Evolutionary conservation across 768 basidiomycete species (phyloP).

Genomic region (Boletus pseudo-olivaceus): DNA sequence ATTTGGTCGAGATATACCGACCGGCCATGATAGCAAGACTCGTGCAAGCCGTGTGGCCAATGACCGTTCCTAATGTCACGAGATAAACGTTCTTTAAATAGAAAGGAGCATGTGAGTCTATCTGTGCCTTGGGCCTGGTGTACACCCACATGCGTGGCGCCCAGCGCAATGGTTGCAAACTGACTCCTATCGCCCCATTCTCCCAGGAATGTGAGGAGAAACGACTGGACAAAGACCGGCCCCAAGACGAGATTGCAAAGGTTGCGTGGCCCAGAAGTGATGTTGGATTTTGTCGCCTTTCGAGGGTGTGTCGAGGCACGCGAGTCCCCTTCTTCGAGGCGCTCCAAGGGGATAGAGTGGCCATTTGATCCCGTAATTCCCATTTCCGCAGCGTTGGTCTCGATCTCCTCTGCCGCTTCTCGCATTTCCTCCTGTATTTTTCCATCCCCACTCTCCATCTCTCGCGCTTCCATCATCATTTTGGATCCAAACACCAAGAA

Average conservation of each 20-base stretch:
- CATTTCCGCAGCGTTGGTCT: conserved; percentile 63
- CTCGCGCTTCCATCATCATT: conserved; percentile 82
- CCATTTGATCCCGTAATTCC: conserved; percentile 32
- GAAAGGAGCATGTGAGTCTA: conserved; percentile 2
- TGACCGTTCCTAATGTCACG: conserved; percentile 83
- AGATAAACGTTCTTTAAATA: conserved; percentile 79
- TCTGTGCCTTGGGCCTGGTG: background rate
- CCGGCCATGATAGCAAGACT: conserved; percentile 91
- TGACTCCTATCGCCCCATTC: conserved; percentile 99
- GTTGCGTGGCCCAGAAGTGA: conserved; percentile 70
- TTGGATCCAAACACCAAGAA: conserved; percentile 89
- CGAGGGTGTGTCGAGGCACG: conserved; percentile 8
- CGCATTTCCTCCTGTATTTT: conserved; percentile 93
- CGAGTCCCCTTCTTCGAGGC: conserved; percentile 66
- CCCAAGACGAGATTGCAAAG: conserved; percentile 80
- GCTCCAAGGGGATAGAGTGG: conserved; percentile 61
- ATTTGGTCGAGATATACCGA: conserved; percentile 86
- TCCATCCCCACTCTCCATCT: conserved; percentile 73
- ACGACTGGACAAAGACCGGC: conserved; percentile 93
- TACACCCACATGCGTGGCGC: conserved; percentile 82
- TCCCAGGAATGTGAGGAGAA: conserved; percentile 93
- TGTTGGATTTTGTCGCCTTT: conserved; percentile 19
- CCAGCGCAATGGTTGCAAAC: conserved; percentile 94
- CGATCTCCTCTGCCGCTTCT: conserved; percentile 94
- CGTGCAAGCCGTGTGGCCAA: conserved; percentile 87